Evolutionary conservation across 768 basidiomycete species (phyloP).

Genomic region (Leccinum incarnatum): DNA sequence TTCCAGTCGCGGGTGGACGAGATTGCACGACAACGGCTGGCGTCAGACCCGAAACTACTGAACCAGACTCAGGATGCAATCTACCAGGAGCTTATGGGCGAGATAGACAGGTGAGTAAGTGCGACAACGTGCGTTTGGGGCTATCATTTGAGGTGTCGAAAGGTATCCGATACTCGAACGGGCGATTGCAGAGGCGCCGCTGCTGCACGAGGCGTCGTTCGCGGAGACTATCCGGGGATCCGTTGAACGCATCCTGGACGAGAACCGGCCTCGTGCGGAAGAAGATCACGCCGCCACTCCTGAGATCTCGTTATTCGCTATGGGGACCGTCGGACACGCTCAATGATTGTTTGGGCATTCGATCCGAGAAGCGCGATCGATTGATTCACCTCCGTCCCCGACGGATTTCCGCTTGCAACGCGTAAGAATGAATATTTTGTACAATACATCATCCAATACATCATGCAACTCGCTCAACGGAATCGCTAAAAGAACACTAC

Average conservation of each 20-base stretch:
- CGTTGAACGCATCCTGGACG: conserved; percentile 45
- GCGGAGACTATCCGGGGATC: conserved; percentile 41
- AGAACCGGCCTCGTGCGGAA: conserved; percentile 29
- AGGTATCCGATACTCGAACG: conserved; percentile 70
- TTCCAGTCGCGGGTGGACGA: conserved; percentile 62
- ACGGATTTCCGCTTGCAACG: neutral
- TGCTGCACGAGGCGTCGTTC: conserved; percentile 49
- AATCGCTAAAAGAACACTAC: neutral
- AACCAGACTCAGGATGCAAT: conserved; percentile 50
- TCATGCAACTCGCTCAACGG: neutral
- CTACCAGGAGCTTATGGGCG: conserved; percentile 65
- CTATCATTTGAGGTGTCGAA: neutral
- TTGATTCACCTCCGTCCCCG: conserved; percentile 1
- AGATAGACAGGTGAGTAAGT: conserved; percentile 61
- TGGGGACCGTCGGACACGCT: neutral
- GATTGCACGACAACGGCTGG: conserved; percentile 55
- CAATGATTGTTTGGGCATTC: neutral
- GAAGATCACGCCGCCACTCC: neutral
- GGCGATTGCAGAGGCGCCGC: conserved; percentile 49
- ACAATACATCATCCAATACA: neutral
- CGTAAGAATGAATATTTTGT: neutral
- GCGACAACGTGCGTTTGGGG: neutral
- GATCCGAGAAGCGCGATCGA: neutral
- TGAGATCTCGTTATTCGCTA: neutral
- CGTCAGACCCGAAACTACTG: conserved; percentile 51